Base-by-base conservation (phyloP, 2,329 filamentous ascomycete genomes). In the Fusarium tanahbumbuense region DNA sequence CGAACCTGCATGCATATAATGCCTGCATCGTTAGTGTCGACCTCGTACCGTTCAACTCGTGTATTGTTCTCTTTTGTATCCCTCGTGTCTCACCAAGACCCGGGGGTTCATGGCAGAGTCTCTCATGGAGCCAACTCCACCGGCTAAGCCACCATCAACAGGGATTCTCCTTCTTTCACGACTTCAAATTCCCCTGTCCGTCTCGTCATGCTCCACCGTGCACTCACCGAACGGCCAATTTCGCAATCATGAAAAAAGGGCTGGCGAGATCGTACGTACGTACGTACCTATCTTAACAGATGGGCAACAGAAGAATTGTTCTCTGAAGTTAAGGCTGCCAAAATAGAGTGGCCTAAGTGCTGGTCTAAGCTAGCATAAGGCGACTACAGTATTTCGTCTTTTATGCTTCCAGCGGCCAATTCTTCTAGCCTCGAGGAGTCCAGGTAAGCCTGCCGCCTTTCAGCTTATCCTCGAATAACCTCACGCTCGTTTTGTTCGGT, bases 111-210 rank as follows among this genome's bases (percentile, higher is more conserved):
- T 48, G 18, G 18, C 59, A 41, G 18, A 67, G 46, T 34, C 25
- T 50, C 60, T 59, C 65, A 64, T 68, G 69, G 58, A 22, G 59
- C 42, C 22, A 27, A 30, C 34, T 45, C 60, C 60, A 64, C 59
- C 42, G 32, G 47, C 73, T 71, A 72, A 72, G 73, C 57, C 70
- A 64, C 71, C 30, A 56, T 30, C 30, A 64, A 56, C 73, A 75
- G 56, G 73, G 73, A 58, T 72, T 57, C 63, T 70, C 73, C 70
- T 61, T 73, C 68, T 46, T 61, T 65, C 57, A 37, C 57, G 70
- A 59, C 49, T 58, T 65, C 47, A 9, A 50, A 53, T 41, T 52
- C 57, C 68, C 67, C 64, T 56, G 69, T 34, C 34, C 50, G 53
- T 72, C 49, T 53, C 60, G 61, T 60, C 64, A 46, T 59, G 50